A percentile compares a stretch with the other conserved stretches of the same genome.
Conservation (phyloP, 306 rosid genomes). For the Prunus fruticosa region DNA sequence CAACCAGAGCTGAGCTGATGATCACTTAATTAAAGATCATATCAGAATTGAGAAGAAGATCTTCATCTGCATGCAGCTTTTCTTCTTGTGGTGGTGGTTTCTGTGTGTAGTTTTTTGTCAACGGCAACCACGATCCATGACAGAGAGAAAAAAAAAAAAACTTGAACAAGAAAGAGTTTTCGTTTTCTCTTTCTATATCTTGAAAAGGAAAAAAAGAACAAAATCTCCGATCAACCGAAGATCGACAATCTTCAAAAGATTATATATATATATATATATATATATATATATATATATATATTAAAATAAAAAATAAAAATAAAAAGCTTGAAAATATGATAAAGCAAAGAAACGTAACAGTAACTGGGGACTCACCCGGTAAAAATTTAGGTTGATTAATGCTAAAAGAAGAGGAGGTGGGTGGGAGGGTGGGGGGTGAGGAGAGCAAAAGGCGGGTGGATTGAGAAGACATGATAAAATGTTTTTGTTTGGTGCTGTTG, state of each 20-base stretch:
- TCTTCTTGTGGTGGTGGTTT: too few relatives aligned
- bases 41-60: neutral
- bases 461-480: slow-evolving; percentile 21
- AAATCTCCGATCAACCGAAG: neutral
- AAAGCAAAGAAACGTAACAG: neutral
- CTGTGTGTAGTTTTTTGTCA: too few relatives aligned
- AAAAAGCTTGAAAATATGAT: neutral
- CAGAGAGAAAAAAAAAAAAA: neutral
- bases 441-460: slow-evolving; percentile 24
- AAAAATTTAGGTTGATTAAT: neutral
- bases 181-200: too few relatives aligned
- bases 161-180: neutral
- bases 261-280: too few relatives aligned
- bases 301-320: neutral
- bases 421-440: slow-evolving; percentile 15
- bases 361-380: neutral
- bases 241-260: neutral
- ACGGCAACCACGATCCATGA: neutral
- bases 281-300: too few relatives aligned
- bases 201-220: neutral
- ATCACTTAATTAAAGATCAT: too few relatives aligned
- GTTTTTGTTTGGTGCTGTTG: neutral
- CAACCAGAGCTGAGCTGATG: too few relatives aligned
- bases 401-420: neutral
- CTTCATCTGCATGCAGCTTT: neutral